Base-by-base conservation (phyloP, 2,329 filamentous ascomycete species). In the Apiospora koreana region DNA sequence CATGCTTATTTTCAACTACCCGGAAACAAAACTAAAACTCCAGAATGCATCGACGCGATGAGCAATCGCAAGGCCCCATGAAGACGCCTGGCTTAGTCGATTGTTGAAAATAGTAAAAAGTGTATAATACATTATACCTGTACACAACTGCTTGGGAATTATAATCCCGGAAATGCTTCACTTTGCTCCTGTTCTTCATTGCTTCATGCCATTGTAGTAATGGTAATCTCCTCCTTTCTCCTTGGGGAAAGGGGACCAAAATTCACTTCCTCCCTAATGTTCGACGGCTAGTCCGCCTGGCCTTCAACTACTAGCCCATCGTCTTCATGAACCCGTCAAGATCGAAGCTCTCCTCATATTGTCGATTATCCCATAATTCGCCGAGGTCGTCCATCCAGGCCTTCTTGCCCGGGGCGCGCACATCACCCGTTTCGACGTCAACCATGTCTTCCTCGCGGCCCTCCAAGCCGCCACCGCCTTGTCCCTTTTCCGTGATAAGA, bases 281-380 rank as follows among this genome's bases (percentile, higher is more conserved):
- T 21, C 21, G 43, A 10, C 43, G 16, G 16, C 18, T 45, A 45
- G 2, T 45, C 43, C 43, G 16, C 3, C 43, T 21, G 7, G 43
- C 14, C 16, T 14, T 46, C 12, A 18, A 18, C n/a, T n/a, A 76
- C 65, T 75, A 72, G 50, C 50, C 50, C 94, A 99, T 98, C 75
- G 90, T 97, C 81, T 94, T 95, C 84, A 99, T 87, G 84, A 98
- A 99, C 3, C 94, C 95, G 77, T 97, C 94, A 75, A 99, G 84
- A 80, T 98, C 94, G 80, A 98, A 98, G 81, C 97, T 97, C 84
- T 99, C 96, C 82, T 98, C 94, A 81, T 99, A 99, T 84, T 98
- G 95, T 79, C 91, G 92, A 80, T 98, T 95, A 80, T 99, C 96
- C 95, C 96, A 99, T 41, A 99, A 84, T 81, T 99, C 96, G 70